Evolutionary conservation across 805 yeast genomes (phyloP).

Genomic region (Metschnikowia peoriensis): DNA sequence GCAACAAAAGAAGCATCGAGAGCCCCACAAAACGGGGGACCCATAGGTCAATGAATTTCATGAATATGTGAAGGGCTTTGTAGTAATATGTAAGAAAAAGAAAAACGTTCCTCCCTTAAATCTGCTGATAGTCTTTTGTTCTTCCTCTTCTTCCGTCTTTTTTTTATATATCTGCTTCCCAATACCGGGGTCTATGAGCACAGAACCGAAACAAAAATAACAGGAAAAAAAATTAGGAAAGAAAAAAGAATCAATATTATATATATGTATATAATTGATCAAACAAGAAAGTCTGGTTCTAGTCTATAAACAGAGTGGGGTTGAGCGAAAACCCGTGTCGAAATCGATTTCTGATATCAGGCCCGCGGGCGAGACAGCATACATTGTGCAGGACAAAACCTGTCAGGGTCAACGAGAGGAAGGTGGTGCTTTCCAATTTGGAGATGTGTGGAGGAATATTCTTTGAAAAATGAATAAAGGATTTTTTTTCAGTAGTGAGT

Average conservation of each 20-base stretch:
- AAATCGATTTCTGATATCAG: neutral
- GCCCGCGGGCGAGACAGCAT: neutral
- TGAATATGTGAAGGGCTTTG: neutral
- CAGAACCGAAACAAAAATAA: neutral
- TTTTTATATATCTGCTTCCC: neutral
- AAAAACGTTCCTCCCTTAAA: too few relatives aligned
- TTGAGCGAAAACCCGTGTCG: neutral
- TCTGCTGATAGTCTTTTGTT: neutral
- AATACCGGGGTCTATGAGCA: neutral
- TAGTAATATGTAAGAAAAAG: neutral
- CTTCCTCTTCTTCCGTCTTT: neutral
- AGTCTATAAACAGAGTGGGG: neutral
- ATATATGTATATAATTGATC: too few relatives aligned
- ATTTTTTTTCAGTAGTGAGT: too few relatives aligned
- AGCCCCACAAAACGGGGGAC: neutral
- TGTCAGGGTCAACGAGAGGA: neutral
- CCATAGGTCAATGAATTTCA: neutral
- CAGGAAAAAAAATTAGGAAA: too few relatives aligned
- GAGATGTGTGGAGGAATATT: too few relatives aligned
- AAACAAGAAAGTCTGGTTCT: neutral
- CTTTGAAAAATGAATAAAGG: too few relatives aligned
- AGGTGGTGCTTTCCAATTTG: neutral
- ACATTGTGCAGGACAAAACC: neutral
- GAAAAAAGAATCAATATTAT: too few relatives aligned
- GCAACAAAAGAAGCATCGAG: neutral